Evolutionary conservation across 2,329 filamentous ascomycete genomes (phyloP).

Genomic region (Paraphaeosphaeria minitans): DNA sequence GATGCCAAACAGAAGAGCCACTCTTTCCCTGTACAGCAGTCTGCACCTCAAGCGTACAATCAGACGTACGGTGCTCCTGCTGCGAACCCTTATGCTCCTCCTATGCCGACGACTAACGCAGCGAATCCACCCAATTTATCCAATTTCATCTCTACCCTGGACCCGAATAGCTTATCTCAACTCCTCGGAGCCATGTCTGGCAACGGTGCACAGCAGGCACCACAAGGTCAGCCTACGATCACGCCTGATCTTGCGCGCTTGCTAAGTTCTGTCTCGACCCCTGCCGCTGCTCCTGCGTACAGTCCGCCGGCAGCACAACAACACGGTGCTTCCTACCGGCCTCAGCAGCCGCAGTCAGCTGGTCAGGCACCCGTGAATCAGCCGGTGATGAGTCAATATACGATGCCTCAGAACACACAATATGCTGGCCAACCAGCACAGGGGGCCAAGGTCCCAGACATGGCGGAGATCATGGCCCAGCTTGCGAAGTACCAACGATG

Average conservation of each 20-base stretch:
- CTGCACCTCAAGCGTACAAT: conserved; percentile 23
- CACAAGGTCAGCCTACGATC: conserved; percentile 45
- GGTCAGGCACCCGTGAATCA: conserved; percentile 15
- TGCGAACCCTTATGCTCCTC: conserved; percentile 39
- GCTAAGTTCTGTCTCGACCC: conserved; percentile 40
- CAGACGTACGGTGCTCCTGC: conserved; percentile 11
- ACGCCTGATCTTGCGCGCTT: conserved; percentile 47
- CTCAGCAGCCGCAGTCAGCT: conserved; percentile 26
- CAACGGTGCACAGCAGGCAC: conserved; percentile 44
- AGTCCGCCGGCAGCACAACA: conserved; percentile 28
- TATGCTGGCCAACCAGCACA: conserved; percentile 18
- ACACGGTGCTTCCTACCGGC: conserved; percentile 43
- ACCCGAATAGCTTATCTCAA: conserved; percentile 72
- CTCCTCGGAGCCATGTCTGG: conserved; percentile 65
- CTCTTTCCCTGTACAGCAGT: conserved; percentile 38
- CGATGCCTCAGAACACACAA: neutral
- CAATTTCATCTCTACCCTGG: conserved; percentile 69
- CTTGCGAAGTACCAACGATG: conserved; percentile 67
- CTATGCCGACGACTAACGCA: conserved; percentile 33
- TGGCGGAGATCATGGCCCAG: conserved; percentile 77
- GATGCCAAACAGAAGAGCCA: conserved; percentile 64
- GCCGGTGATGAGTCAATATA: neutral
- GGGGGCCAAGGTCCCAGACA: conserved; percentile 46
- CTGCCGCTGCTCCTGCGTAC: conserved; percentile 33
- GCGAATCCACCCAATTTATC: conserved; percentile 58